Conservation (phyloP, 495 filamentous ascomycete species). For the Tetracladium setigerum region DNA sequence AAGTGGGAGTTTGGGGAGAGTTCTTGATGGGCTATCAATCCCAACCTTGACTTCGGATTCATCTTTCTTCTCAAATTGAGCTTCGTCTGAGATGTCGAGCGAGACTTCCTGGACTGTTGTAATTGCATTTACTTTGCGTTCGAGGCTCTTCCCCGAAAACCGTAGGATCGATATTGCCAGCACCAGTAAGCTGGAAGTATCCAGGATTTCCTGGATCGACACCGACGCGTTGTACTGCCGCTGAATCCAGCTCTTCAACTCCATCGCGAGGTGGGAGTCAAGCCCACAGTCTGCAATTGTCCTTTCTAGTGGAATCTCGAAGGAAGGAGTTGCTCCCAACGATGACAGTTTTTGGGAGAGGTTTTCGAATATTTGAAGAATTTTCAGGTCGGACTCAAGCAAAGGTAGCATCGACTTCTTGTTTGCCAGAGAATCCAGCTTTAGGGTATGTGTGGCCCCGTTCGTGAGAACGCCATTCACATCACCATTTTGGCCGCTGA, state of each 20-base stretch:
- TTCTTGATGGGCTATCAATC: conserved; percentile 1
- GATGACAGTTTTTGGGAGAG: conserved; percentile 4
- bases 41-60: no score
- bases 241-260: conserved; percentile 45
- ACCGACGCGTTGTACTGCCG: conserved; percentile 11
- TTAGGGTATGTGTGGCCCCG: no score
- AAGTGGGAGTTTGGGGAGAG: conserved; percentile 7
- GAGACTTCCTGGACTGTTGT: neutral
- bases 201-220: conserved; percentile 14
- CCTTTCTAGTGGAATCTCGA: conserved; percentile 17
- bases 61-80: conserved; percentile 2
- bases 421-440: no score
- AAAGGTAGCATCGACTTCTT: no score
- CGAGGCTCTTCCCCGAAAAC: conserved; percentile 6
- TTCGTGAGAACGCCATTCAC: no score
- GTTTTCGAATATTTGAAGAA: no score
- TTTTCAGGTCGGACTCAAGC: no score
- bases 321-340: conserved; percentile 12
- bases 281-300: conserved; percentile 37
- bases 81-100: conserved; percentile 1
- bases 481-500: no score
- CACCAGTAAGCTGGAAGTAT: conserved; percentile 8
- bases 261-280: conserved; percentile 48
- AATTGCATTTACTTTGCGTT: neutral
- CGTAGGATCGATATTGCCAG: conserved; percentile 6